phyloP scores from a whole-genome alignment of 2,329 filamentous ascomycete genomes.

The Clonostachys solani region DNA sequence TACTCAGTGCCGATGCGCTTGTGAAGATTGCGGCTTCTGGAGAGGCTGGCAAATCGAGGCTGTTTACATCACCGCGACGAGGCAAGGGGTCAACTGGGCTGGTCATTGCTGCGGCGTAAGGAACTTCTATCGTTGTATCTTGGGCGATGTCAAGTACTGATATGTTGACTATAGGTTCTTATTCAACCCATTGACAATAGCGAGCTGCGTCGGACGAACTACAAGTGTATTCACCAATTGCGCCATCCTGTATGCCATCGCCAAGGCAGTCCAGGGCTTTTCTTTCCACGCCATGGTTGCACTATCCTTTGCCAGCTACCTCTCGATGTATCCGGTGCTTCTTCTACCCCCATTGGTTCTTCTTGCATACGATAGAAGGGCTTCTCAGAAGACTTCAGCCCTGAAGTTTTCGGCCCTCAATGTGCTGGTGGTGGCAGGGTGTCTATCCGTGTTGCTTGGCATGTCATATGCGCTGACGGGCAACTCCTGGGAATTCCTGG shows the following conservation, averaged over 20 bases:
- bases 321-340: constrained; percentile 87
- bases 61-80: constrained; percentile 76
- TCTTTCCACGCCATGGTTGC: constrained; percentile 76
- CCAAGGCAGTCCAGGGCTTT: constrained; percentile 72
- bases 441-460: constrained; percentile 58
- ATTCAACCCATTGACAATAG: constrained; percentile 91
- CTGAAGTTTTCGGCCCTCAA: constrained; percentile 50
- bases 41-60: constrained; percentile 67
- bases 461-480: constrained; percentile 71
- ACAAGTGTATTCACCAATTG: constrained; percentile 87
- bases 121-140: neutral
- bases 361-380: constrained; percentile 68
- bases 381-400: constrained; percentile 26
- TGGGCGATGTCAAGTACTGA: neutral
- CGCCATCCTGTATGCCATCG: constrained; percentile 79
- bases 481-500: constrained; percentile 81
- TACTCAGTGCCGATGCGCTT: constrained; percentile 78
- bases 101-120: constrained; percentile 73
- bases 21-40: constrained; percentile 76
- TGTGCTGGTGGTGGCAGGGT: constrained; percentile 45
- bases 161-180: constrained; percentile 60
- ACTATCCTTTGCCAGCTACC: constrained; percentile 81
- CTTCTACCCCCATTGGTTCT: constrained; percentile 79
- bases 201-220: constrained; percentile 84
- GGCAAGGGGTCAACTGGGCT: constrained; percentile 70